Conservation (phyloP, 192 early-diverging fungal species). For the Paraglomus occultum region DNA sequence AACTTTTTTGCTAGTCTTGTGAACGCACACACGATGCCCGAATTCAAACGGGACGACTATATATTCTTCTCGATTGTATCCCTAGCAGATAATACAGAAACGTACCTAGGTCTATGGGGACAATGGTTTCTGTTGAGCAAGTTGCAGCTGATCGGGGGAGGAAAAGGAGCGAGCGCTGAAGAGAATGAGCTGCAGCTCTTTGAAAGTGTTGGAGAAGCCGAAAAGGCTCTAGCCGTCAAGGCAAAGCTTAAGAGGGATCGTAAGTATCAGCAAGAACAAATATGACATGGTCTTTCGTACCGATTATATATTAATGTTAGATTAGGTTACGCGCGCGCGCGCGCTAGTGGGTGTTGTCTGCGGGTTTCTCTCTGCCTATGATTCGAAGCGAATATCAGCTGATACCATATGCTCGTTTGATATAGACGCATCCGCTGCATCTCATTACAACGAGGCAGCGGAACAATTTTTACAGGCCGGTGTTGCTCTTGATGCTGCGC, state of each 20-base stretch:
- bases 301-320: too few relatives aligned
- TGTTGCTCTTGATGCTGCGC: conserved; percentile 39
- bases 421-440: conserved; percentile 35
- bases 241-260: conserved; percentile 43
- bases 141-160: conserved; percentile 30
- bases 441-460: conserved; percentile 34
- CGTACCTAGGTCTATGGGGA: conserved; percentile 36
- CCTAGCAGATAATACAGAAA: conserved; percentile 34
- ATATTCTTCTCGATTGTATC: conserved; percentile 36
- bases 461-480: conserved; percentile 37
- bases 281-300: neutral
- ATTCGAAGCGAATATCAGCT: neutral
- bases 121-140: conserved; percentile 40
- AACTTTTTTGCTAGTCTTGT: conserved; percentile 29
- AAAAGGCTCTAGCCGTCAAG: conserved; percentile 35
- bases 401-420: neutral
- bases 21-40: conserved; percentile 33
- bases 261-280: conserved; percentile 9
- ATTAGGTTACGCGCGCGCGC: too few relatives aligned
- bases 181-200: conserved; percentile 12
- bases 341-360: too few relatives aligned
- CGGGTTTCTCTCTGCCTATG: too few relatives aligned
- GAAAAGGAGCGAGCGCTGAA: neutral
- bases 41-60: conserved; percentile 37
- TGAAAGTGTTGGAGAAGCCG: conserved; percentile 32